Evolutionary conservation across 2,329 filamentous ascomycete genomes (phyloP).

Genomic region (Colletotrichum sp.): DNA sequence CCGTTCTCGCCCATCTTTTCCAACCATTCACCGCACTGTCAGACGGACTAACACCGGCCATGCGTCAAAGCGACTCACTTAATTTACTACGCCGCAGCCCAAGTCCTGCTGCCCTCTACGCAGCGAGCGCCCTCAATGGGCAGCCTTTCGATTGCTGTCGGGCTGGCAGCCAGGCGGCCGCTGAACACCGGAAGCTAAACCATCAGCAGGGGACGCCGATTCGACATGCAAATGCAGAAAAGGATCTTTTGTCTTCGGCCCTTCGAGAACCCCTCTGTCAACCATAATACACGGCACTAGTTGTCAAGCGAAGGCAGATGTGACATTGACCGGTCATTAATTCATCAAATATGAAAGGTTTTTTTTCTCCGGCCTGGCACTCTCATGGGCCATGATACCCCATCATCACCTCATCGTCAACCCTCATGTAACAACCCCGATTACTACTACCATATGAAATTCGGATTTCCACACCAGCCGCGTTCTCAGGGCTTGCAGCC

Average conservation of each 20-base stretch:
- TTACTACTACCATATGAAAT: not conserved
- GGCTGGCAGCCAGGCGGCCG: not conserved
- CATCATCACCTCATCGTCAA: not conserved
- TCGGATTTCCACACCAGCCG: not conserved
- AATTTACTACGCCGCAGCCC: slow-evolving; percentile 2
- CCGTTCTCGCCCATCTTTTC: not conserved
- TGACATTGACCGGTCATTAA: not conserved
- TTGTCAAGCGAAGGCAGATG: not conserved
- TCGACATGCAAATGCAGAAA: not conserved
- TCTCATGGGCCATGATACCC: not conserved
- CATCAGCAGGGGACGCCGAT: not conserved
- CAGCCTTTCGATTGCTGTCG: not conserved
- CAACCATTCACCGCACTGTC: not conserved
- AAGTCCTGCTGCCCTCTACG: not conserved
- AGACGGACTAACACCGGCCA: not conserved
- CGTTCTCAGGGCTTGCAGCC: not conserved
- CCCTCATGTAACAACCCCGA: not conserved
- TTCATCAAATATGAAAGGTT: not conserved
- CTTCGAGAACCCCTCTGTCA: not conserved
- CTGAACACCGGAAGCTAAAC: not conserved
- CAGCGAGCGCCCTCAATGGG: not conserved
- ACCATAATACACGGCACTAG: not conserved
- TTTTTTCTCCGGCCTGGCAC: not conserved
- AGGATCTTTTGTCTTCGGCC: slow-evolving; percentile 17
- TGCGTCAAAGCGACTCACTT: slow-evolving; percentile 5